Conservation (phyloP, 768 basidiomycete species). For the Suillus fuscotomentosus region DNA sequence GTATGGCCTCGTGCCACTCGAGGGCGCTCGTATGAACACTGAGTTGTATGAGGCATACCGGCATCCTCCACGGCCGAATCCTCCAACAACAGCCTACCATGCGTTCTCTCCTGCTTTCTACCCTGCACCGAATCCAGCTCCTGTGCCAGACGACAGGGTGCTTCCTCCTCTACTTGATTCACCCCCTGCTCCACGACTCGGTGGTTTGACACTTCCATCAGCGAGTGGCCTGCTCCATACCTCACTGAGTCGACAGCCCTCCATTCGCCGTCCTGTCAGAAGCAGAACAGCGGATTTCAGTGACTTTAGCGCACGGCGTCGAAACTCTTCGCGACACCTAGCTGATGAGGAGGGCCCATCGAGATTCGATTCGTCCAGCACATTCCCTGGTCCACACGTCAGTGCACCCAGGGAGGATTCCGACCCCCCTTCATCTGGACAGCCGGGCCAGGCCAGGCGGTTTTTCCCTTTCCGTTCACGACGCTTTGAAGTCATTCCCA, state of each 20-base stretch:
- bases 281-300: constrained; percentile 65
- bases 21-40: constrained; percentile 55
- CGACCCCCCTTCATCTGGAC: constrained; percentile 7
- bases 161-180: constrained; percentile 29
- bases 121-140: constrained; percentile 27
- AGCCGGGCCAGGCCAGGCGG: constrained; percentile 39
- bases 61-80: constrained; percentile 31
- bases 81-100: constrained; percentile 18
- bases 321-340: constrained; percentile 43
- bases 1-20: constrained; percentile 32
- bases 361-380: constrained; percentile 11
- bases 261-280: constrained; percentile 56
- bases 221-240: constrained; percentile 25
- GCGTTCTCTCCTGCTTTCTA: constrained; percentile 19
- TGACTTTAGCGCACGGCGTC: constrained; percentile 67
- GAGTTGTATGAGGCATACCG: constrained; percentile 67
- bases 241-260: constrained; percentile 52
- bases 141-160: constrained; percentile 26
- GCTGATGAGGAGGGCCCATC: constrained; percentile 27
- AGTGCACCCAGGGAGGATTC: constrained; percentile 1
- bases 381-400: constrained; percentile 7
- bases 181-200: constrained; percentile 19
- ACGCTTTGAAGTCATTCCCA: constrained; percentile 39
- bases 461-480: constrained; percentile 56
- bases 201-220: constrained; percentile 20